Percentiles rank a stretch among this genome's conserved stretches.
phyloP scores from a whole-genome alignment of 768 basidiomycete species.

The Mycena capillaripes region DNA sequence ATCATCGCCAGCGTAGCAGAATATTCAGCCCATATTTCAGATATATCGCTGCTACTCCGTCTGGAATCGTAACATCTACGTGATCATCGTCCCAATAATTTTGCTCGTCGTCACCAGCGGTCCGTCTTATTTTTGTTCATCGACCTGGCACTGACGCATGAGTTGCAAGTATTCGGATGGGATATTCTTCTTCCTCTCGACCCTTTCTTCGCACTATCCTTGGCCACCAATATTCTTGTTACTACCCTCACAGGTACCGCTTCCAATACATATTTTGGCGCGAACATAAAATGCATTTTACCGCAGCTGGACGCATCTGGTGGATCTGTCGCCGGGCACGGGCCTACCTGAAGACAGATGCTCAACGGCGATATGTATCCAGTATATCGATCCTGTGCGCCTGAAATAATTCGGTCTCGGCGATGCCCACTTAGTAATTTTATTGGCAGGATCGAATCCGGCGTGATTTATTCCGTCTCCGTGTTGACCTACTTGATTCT shows the following conservation, averaged over 20 bases:
- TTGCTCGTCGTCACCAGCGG: constrained; percentile 43
- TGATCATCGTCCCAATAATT: constrained; percentile 44
- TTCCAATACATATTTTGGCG: not conserved
- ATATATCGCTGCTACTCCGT: constrained; percentile 50
- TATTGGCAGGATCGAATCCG: constrained; percentile 47
- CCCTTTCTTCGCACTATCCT: constrained; percentile 47
- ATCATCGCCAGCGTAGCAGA: no score
- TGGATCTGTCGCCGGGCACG: constrained; percentile 31
- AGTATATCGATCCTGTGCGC: constrained; percentile 48
- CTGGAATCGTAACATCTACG: constrained; percentile 46
- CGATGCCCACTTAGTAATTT: no score
- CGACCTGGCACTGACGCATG: not conserved
- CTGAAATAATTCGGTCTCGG: not conserved
- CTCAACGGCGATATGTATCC: constrained; percentile 44
- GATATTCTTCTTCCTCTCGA: constrained; percentile 42
- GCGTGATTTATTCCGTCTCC: constrained; percentile 47
- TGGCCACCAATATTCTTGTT: constrained; percentile 46
- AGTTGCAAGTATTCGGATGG: constrained; percentile 35
- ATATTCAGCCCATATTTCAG: constrained; percentile 25
- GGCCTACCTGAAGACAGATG: constrained; percentile 40
- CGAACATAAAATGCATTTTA: no score
- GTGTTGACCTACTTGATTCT: constrained; percentile 41
- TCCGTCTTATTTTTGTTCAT: constrained; percentile 19
- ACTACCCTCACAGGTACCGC: constrained; percentile 46
- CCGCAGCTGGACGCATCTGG: not conserved